These are phyloP conservation scores for Xylariaceae sp. DNA, from an alignment of 2,329 filamentous ascomycete species.

Conservation along the genomic window DNA sequence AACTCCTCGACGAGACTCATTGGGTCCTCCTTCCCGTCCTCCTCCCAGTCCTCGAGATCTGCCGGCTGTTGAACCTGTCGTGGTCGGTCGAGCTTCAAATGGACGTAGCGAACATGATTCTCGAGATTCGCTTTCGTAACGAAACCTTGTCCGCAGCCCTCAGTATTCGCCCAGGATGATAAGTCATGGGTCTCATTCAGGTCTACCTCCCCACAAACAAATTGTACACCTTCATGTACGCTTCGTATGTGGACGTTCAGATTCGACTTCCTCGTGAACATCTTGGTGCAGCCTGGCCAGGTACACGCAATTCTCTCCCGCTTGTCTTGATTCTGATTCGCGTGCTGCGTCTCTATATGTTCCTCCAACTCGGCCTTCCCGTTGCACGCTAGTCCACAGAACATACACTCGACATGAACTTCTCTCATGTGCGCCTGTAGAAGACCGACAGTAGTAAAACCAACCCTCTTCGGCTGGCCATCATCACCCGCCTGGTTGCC, in stretches of 20 bases:
- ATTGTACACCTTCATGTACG: constrained; percentile 75
- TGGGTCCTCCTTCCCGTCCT: constrained; percentile 18
- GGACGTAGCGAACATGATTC: constrained; percentile 81
- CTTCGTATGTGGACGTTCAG: constrained; percentile 77
- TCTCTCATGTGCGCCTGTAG: constrained; percentile 74
- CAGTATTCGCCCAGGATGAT: constrained; percentile 62
- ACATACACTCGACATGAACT: constrained; percentile 74
- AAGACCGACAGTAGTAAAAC: constrained; percentile 72
- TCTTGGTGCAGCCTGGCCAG: constrained; percentile 69
- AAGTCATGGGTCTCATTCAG: constrained; percentile 61
- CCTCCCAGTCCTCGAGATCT: constrained; percentile 14
- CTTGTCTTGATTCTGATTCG: constrained; percentile 61
- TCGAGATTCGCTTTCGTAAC: constrained; percentile 77
- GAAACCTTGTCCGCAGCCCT: constrained; percentile 76
- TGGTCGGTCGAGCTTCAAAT: constrained; percentile 64
- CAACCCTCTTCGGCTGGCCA: constrained; percentile 46
- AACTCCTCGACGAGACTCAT: constrained; percentile 47
- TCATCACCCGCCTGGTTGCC: constrained; percentile 43
- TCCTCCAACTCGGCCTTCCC: constrained; percentile 69
- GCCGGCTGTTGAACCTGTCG: constrained; percentile 24
- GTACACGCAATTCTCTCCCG: constrained; percentile 69
- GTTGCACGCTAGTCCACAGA: constrained; percentile 71
- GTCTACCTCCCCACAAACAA: constrained; percentile 75
- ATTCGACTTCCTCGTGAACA: constrained; percentile 83
- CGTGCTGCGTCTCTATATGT: constrained; percentile 80